A percentile compares a stretch with the other conserved stretches of the same genome.
These are phyloP conservation scores for Colletotrichum scovillei DNA, from an alignment of 2,329 filamentous ascomycete species.

Conservation along the genomic window DNA sequence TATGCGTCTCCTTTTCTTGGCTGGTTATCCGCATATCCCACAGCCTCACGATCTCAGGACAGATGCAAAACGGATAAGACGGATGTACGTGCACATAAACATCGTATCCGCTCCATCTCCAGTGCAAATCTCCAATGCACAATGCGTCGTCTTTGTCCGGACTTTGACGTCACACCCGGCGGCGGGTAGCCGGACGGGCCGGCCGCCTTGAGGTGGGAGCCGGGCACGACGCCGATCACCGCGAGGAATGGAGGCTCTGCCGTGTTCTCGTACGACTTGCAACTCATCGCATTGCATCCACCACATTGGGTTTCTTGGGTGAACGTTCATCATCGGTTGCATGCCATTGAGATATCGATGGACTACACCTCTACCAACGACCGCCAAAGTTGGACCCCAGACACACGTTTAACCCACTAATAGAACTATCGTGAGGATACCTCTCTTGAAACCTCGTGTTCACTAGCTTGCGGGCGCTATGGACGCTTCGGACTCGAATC, in stretches of 20 bases:
- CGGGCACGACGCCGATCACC: background rate
- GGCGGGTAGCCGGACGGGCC: background rate
- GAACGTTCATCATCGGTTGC: background rate
- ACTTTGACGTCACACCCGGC: background rate
- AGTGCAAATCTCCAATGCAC: background rate
- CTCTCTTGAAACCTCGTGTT: background rate
- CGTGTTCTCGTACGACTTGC: background rate
- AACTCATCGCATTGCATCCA: background rate
- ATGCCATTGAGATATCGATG: background rate
- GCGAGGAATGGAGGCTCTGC: conserved; percentile 2
- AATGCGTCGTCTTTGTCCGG: background rate
- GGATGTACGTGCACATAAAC: background rate
- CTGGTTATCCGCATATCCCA: background rate
- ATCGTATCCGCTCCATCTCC: background rate
- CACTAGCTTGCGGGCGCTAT: background rate
- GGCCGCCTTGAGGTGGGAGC: background rate
- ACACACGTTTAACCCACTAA: background rate
- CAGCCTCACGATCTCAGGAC: background rate
- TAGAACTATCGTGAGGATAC: background rate
- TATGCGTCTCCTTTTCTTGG: background rate
- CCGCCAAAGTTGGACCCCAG: background rate
- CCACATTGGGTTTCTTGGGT: background rate
- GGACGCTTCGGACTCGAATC: background rate
- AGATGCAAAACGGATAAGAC: background rate
- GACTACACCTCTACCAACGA: no score